Percentiles rank a stretch among this genome's conserved stretches.
Evolutionary conservation across 257 asterid genomes (phyloP).

Genomic region (Rubia yunnanensis): DNA sequence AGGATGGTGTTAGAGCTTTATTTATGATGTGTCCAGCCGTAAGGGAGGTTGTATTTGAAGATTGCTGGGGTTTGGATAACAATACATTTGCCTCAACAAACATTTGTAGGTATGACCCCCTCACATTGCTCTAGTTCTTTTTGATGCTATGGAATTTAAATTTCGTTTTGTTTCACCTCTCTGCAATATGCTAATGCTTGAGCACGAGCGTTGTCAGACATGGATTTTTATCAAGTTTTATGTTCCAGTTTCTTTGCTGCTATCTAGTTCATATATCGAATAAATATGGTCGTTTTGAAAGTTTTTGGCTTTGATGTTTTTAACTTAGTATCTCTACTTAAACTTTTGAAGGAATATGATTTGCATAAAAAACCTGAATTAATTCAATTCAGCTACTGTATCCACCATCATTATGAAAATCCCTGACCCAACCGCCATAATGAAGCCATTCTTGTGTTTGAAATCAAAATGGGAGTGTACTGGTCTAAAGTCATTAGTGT

Average conservation of each 20-base stretch:
- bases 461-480: too few species aligned
- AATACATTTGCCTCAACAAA: constrained; percentile 41
- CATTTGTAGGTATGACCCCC: constrained; percentile 40
- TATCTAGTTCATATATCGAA: background rate
- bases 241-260: background rate
- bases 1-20: constrained; percentile 49
- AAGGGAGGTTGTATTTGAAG: constrained; percentile 46
- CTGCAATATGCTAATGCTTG: background rate
- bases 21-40: constrained; percentile 51
- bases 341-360: background rate
- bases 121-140: background rate
- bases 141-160: background rate
- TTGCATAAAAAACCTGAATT: background rate
- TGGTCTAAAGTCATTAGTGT: background rate
- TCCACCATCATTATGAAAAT: background rate
- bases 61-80: constrained; percentile 86
- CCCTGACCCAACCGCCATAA: too few species aligned
- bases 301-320: background rate
- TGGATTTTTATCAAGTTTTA: background rate
- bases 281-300: background rate
- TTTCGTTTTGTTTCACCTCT: background rate
- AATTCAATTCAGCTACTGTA: too few species aligned
- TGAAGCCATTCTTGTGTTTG: too few species aligned
- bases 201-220: background rate
- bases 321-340: background rate